phyloP scores from a whole-genome alignment of 2,329 filamentous ascomycete genomes.

The Colletotrichum noveboracense region DNA sequence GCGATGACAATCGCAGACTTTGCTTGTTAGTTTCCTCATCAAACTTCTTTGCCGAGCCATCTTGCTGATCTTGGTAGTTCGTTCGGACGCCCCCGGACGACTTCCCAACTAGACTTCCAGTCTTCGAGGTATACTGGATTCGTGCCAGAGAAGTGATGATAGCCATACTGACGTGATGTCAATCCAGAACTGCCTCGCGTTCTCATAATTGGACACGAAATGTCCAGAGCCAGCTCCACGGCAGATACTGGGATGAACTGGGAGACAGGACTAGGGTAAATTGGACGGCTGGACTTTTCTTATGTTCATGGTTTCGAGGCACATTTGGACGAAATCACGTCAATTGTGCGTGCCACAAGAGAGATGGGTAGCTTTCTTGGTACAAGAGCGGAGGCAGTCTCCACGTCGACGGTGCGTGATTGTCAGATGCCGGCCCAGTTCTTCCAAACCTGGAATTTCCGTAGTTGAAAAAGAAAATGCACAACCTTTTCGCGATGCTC shows the following conservation, averaged over 20 bases:
- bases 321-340: background rate
- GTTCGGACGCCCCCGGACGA: background rate
- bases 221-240: background rate
- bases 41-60: background rate
- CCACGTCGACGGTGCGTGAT: background rate
- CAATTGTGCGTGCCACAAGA: background rate
- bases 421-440: background rate
- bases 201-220: background rate
- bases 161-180: background rate
- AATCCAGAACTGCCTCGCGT: background rate
- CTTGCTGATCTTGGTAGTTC: background rate
- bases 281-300: background rate
- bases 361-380: background rate
- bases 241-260: background rate
- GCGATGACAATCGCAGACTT: background rate
- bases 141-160: background rate
- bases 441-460: background rate
- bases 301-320: background rate
- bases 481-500: background rate
- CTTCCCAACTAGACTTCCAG: background rate
- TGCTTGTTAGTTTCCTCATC: background rate
- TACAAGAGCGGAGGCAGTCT: background rate
- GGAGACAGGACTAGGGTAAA: background rate
- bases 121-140: background rate
- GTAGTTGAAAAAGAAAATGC: background rate